Base-by-base conservation (phyloP, 495 filamentous ascomycete species). In the Penicillium cataractarum region DNA sequence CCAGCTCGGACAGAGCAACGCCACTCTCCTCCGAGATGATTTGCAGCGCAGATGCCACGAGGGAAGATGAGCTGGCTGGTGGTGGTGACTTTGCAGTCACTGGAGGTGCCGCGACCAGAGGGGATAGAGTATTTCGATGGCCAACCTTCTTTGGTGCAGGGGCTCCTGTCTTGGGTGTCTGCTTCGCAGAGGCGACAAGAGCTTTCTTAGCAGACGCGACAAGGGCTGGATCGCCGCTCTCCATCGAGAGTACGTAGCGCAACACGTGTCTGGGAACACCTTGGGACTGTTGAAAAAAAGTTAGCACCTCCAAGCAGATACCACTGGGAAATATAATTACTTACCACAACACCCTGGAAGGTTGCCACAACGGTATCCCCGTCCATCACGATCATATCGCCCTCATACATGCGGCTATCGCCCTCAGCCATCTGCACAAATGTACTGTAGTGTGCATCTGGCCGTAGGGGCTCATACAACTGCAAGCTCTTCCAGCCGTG, bases 1-100 rank as follows among this genome's bases (percentile, higher is more conserved):
- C 76, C 9, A 79, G 57, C 7, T 79, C 74, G 10, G 57, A 48
- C 12, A 55, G 29, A 0, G 57, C 22, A 7, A 76, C 48, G 10
- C 69, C 72, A 27, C 63, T 53, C 52, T 76, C 72, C 21, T 68
- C 67, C 4, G 71, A 66, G 29, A 74, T 62, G 9, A 66, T 50
- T 42, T 42, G 39, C n/a, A 42, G n/a, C 39, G 39, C 39, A 21
- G 39, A 42, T 42, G 39, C 39, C 39, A 42, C 39, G 4, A 42
- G 39, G 1, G 39, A 42, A 42, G 39, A 42, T 19, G 39, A 42
- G 17, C n/a, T 6, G 5, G 7, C 39, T 6, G 39, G 39, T 1
- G n/a, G 5, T 7, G 39, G 8, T 6, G 39, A 19, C 19, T 42
- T 42, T 6, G 6, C 19, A 3, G 39, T 10, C 13, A 40, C n/a